These are phyloP conservation scores for Alternaria sp. DNA, from an alignment of 2,329 filamentous ascomycete species.

Conservation along the genomic window DNA sequence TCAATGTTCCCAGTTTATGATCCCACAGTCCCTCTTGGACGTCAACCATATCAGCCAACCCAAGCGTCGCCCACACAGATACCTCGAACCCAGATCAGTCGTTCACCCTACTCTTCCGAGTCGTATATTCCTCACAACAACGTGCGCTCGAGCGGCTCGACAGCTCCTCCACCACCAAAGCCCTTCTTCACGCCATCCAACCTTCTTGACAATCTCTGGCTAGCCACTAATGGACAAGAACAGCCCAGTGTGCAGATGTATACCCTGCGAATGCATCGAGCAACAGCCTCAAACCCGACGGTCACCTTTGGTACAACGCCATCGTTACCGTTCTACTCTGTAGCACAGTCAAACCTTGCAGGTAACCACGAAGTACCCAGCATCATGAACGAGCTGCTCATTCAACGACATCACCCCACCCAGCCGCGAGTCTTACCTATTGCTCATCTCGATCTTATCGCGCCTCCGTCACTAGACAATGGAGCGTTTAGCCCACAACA, in stretches of 20 bases:
- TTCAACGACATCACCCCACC: conserved; percentile 49
- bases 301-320: conserved; percentile 72
- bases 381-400: conserved; percentile 49
- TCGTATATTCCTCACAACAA: conserved; percentile 52
- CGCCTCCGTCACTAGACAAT: conserved; percentile 44
- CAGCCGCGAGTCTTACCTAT: conserved; percentile 48
- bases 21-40: conserved; percentile 67
- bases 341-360: conserved; percentile 63
- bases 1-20: conserved; percentile 82
- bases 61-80: conserved; percentile 69
- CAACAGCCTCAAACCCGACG: conserved; percentile 50
- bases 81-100: conserved; percentile 68
- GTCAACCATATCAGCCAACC: conserved; percentile 74
- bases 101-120: conserved; percentile 65
- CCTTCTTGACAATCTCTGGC: conserved; percentile 70
- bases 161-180: conserved; percentile 31
- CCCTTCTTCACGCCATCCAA: conserved; percentile 59
- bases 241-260: conserved; percentile 45
- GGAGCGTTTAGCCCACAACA: conserved; percentile 36
- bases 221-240: conserved; percentile 72
- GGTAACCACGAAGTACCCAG: conserved; percentile 60
- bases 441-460: conserved; percentile 47
- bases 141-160: conserved; percentile 34
- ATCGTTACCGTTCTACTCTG: conserved; percentile 72
- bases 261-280: conserved; percentile 51